Percentiles rank a stretch among this genome's conserved stretches.
These are phyloP conservation scores for Pichia cactophila DNA, from an alignment of 1,139 yeast genomes.

Conservation along the genomic window DNA sequence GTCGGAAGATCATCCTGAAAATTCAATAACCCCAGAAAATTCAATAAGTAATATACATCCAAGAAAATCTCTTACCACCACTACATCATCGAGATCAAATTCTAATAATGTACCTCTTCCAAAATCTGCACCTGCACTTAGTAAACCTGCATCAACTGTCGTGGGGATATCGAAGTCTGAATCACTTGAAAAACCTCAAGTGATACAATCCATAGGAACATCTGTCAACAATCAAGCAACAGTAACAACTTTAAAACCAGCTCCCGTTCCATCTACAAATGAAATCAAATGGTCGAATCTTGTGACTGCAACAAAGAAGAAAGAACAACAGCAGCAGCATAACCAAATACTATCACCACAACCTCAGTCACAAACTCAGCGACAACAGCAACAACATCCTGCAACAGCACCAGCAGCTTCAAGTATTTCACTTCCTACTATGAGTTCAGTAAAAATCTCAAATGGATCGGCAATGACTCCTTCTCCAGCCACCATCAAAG, in stretches of 20 bases:
- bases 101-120: constrained; percentile 13
- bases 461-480: background rate
- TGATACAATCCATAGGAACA: constrained; percentile 14
- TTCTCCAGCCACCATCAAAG: background rate
- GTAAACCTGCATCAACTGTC: background rate
- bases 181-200: constrained; percentile 11
- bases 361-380: constrained; percentile 2
- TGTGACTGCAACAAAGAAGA: constrained; percentile 38
- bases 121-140: constrained; percentile 8
- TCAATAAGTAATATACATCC: constrained; percentile 1
- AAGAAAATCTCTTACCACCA: constrained; percentile 5
- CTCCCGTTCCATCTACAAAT: constrained; percentile 55
- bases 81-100: constrained; percentile 5
- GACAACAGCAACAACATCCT: constrained; percentile 1
- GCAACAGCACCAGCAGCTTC: constrained; percentile 3
- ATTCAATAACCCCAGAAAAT: background rate
- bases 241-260: constrained; percentile 51
- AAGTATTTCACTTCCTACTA: background rate
- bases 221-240: constrained; percentile 15
- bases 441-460: background rate
- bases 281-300: constrained; percentile 68
- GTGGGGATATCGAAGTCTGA: constrained; percentile 1
- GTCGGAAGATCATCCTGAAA: constrained; percentile 4
- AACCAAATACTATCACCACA: background rate
- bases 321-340: constrained; percentile 4